A percentile compares a stretch with the other conserved stretches of the same genome.
These are phyloP conservation scores for Stenogyne calaminthoides DNA, from an alignment of 305 asterid genomes.

Conservation along the genomic window DNA sequence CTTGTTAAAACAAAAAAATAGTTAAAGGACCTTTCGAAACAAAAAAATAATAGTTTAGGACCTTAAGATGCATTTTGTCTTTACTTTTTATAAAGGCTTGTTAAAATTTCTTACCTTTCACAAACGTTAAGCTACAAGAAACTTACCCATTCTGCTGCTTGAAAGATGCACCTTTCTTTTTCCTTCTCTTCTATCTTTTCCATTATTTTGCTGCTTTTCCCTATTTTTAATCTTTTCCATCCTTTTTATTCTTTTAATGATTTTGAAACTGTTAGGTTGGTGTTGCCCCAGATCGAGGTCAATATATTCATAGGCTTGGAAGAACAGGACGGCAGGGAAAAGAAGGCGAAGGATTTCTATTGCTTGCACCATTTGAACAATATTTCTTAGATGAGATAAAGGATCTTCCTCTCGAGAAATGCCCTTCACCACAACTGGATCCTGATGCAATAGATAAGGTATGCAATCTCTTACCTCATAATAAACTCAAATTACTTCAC, in stretches of 20 bases:
- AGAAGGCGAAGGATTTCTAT: constrained; percentile 70
- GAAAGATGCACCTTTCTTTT: neutral
- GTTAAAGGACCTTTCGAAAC: too few relatives aligned
- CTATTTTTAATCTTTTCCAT: neutral
- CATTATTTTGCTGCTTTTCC: neutral
- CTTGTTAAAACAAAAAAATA: too few relatives aligned
- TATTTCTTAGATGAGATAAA: constrained; percentile 73
- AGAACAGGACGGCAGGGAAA: constrained; percentile 92
- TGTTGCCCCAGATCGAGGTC: constrained; percentile 80
- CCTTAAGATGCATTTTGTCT: too few relatives aligned
- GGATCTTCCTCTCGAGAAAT: constrained; percentile 74
- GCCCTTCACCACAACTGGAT: constrained; percentile 44
- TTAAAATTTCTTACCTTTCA: neutral
- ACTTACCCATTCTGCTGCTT: constrained; percentile 17
- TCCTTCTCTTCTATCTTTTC: neutral
- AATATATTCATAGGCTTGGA: constrained; percentile 88
- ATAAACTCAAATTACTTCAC: constrained; percentile 4
- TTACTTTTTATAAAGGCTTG: neutral
- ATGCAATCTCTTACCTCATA: constrained; percentile 12
- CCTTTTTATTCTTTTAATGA: neutral
- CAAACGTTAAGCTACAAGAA: neutral
- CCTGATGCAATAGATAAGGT: constrained; percentile 61
- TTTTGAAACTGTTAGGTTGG: constrained; percentile 55
- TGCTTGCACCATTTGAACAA: constrained; percentile 95
- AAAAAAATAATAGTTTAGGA: too few relatives aligned